Percentiles rank a stretch among this genome's conserved stretches.
Conservation (phyloP, 2,329 filamentous ascomycete species). For the Paramyrothecium sp. region DNA sequence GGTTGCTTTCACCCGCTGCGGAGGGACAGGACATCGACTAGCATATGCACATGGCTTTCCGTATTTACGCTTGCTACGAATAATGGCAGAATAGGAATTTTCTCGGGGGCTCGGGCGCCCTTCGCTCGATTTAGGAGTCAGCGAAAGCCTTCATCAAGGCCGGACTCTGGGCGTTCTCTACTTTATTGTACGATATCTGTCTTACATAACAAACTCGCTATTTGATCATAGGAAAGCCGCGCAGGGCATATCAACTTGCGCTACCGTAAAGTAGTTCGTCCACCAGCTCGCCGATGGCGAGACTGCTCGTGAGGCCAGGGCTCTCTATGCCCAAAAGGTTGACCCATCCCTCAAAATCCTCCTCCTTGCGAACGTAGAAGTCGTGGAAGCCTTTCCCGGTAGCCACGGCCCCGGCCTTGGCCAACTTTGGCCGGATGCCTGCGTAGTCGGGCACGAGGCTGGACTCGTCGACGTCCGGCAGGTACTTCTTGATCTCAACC, state of each 20-base stretch:
- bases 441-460: constrained; percentile 81
- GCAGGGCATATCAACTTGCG: constrained; percentile 2
- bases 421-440: constrained; percentile 86
- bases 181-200: neutral
- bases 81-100: neutral
- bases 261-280: constrained; percentile 44
- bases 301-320: constrained; percentile 80
- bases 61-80: neutral
- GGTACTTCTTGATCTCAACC: constrained; percentile 72
- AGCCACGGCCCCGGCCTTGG: constrained; percentile 55
- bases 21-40: neutral
- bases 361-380: constrained; percentile 76
- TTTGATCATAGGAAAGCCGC: neutral
- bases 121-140: neutral
- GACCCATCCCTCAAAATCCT: constrained; percentile 78
- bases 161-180: neutral
- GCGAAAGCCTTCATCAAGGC: neutral
- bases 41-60: neutral
- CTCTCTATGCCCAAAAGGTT: constrained; percentile 93
- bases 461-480: constrained; percentile 68
- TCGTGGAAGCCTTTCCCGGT: constrained; percentile 73
- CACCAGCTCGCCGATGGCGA: constrained; percentile 84
- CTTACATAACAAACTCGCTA: neutral
- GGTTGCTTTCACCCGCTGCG: neutral
- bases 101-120: neutral